Evolutionary conservation across 345 rosid species (phyloP).

Genomic region (Moricandia arvensis): DNA sequence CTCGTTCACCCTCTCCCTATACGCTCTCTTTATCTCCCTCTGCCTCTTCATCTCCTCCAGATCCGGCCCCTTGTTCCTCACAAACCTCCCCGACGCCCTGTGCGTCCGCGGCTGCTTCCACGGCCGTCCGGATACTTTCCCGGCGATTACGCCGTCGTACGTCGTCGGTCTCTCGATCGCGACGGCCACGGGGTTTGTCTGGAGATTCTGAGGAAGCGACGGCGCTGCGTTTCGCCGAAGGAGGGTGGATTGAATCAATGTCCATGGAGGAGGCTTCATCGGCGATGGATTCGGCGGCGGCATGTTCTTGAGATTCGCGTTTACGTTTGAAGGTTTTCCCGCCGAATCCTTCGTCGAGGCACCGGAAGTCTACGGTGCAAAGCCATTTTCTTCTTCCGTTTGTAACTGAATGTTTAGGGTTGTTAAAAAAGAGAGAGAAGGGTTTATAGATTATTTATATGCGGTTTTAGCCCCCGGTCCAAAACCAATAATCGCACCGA

Average conservation of each 20-base stretch:
- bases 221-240: constrained; percentile 73
- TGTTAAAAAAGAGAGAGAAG: no score
- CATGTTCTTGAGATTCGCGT: constrained; percentile 42
- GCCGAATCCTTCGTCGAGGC: constrained; percentile 92
- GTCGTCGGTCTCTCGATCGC: constrained; percentile 56
- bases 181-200: constrained; percentile 36
- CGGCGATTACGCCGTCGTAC: constrained; percentile 94
- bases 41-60: constrained; percentile 66
- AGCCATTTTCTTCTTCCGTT: no score
- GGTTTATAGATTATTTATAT: no score
- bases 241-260: constrained; percentile 42
- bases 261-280: constrained; percentile 56
- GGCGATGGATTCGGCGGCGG: constrained; percentile 19
- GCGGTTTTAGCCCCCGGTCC: no score
- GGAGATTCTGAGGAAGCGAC: constrained; percentile 32
- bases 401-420: no score
- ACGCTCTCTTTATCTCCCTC: constrained; percentile 80
- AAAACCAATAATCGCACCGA: not conserved
- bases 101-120: constrained; percentile 79
- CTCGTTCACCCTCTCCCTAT: constrained; percentile 66
- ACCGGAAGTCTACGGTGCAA: constrained; percentile 83
- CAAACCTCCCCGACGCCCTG: constrained; percentile 69
- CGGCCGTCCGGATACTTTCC: constrained; percentile 76
- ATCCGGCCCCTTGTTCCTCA: constrained; percentile 49
- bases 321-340: constrained; percentile 91